phyloP scores from a whole-genome alignment of 805 yeast species.

The Yamadazyma paraphyllophila region DNA sequence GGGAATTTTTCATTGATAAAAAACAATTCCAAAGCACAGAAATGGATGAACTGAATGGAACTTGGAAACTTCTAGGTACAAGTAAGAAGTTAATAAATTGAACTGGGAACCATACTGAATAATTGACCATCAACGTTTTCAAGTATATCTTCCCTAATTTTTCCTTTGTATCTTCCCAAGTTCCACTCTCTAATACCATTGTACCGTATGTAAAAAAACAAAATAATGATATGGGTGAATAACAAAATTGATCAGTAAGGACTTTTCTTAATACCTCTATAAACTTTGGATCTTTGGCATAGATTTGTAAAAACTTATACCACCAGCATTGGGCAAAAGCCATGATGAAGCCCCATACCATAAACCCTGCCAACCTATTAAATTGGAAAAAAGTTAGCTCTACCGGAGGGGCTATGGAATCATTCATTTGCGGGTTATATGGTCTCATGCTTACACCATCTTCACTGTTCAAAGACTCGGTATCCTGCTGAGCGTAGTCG shows the following conservation, averaged over 20 bases:
- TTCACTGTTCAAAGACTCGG: slow-evolving; percentile 16
- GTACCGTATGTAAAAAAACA: slow-evolving; percentile 84
- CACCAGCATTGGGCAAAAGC: slow-evolving; percentile 85
- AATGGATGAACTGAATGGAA: slow-evolving; percentile 82
- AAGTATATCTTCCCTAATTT: slow-evolving; percentile 69
- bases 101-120: slow-evolving; percentile 79
- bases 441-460: slow-evolving; percentile 9
- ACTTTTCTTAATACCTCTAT: slow-evolving; percentile 85
- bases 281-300: slow-evolving; percentile 76
- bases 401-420: background rate
- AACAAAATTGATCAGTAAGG: slow-evolving; percentile 83
- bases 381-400: slow-evolving; percentile 54
- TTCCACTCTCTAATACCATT: slow-evolving; percentile 73
- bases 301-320: slow-evolving; percentile 83
- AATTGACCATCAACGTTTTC: slow-evolving; percentile 64
- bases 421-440: slow-evolving; percentile 8
- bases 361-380: slow-evolving; percentile 71
- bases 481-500: slow-evolving; percentile 32
- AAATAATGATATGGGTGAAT: slow-evolving; percentile 81
- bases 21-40: slow-evolving; percentile 95
- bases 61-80: slow-evolving; percentile 73
- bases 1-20: slow-evolving; percentile 69
- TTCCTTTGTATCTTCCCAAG: slow-evolving; percentile 55
- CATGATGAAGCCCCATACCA: slow-evolving; percentile 82
- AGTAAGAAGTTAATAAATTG: slow-evolving; percentile 72